Evolutionary conservation across 2,329 filamentous ascomycete species (phyloP), one percentile per base, ranked within the genome.

Genomic region (Colletotrichum sidae): DNA sequence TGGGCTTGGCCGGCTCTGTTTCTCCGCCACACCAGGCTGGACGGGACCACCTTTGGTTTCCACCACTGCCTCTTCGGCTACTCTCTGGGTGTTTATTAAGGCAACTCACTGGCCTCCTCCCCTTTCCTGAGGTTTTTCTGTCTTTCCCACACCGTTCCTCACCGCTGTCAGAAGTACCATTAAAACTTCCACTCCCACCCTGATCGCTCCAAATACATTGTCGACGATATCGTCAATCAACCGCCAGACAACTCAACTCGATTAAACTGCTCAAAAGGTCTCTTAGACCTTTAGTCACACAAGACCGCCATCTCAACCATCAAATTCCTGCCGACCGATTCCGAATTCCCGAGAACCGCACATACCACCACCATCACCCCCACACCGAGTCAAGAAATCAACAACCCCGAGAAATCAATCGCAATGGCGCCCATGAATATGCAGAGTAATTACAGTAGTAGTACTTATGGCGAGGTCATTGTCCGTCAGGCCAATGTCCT

Each of bases 401-500:
- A 59, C 54, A 67, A 67, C 65, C 69, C 68, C 70, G 60, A 67
- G 72, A 71, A 62, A 77, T 71, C 74, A 69, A 70, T 68, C 75
- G 71, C 71, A 81, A 88, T 89, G 86, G 83, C 86, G 83, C 83
- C 86, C 85, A 92, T 92, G 88, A 92, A 88, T 85, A 84, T 86
- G 79, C 85, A 86, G 80, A 87, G 82, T 81, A 85, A 83, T 83
- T 88, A 83, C 84, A 86, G 85, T 85, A 88, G 86, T 87, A 92
- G 86, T 90, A 91, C 88, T 92, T 53, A 89, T 86, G 87, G 88
- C 86, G 88, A 88, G 84, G 85, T 81, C 82, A 82, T 83, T 80
- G 83, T 79, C 81, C 85, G 86, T 74, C 83, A 84, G 79, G 85
- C 88, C 83, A 91, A 92, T 79, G 90, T 96, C 81, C 90, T 95